Percentiles rank a stretch among this genome's conserved stretches.
phyloP scores from a whole-genome alignment of 768 basidiomycete genomes.

The Lactarius pseudohatsudake region DNA sequence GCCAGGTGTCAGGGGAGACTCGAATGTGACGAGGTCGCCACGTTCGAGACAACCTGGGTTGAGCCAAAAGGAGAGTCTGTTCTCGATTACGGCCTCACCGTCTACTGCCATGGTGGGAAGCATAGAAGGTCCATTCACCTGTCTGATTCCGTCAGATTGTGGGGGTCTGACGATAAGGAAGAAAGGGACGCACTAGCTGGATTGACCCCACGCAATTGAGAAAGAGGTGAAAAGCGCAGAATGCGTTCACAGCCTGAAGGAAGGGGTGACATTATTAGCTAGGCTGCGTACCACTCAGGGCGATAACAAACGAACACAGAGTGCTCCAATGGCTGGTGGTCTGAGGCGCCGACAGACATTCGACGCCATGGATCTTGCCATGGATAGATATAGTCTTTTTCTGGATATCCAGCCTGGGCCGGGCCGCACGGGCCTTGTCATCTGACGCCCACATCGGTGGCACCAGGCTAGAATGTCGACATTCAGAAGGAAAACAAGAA shows the following conservation, averaged over 20 bases:
- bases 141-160: conserved; percentile 11
- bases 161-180: not conserved
- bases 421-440: not conserved
- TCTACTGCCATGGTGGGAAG: conserved; percentile 63
- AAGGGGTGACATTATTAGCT: conserved; percentile 38
- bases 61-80: conserved; percentile 53
- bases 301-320: conserved; percentile 17
- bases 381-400: not conserved
- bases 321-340: conserved; percentile 18
- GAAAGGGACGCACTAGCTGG: conserved; percentile 44
- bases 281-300: conserved; percentile 12
- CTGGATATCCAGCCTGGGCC: not conserved
- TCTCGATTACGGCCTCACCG: conserved; percentile 66
- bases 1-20: conserved; percentile 66
- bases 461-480: conserved; percentile 54
- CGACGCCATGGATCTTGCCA: no score
- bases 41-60: conserved; percentile 53
- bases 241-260: conserved; percentile 44
- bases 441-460: no score
- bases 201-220: conserved; percentile 58
- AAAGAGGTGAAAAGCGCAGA: conserved; percentile 62
- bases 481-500: conserved; percentile 67
- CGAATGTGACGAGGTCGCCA: conserved; percentile 75
- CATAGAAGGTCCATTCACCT: conserved; percentile 81
- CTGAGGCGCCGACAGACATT: conserved; percentile 17